phyloP scores from a whole-genome alignment of 2,329 filamentous ascomycete species.

The Xylariaceae sp. region DNA sequence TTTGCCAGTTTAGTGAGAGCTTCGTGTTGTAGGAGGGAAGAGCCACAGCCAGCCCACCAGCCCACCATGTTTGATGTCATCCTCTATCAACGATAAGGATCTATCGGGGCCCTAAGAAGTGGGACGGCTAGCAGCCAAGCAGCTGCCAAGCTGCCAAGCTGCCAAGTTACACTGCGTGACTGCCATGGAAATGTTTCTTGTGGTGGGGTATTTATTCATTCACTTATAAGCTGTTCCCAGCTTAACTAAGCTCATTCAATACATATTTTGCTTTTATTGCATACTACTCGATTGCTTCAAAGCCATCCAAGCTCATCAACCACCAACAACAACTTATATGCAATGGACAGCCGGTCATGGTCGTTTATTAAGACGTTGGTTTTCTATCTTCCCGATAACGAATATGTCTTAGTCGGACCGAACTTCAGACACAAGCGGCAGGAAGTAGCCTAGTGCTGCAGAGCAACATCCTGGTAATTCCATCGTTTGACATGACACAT shows the following conservation, averaged over 20 bases:
- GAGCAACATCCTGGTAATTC: conserved; percentile 5
- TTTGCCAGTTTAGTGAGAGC: conserved; percentile 1
- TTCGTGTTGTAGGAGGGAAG: not conserved
- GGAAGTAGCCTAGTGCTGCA: not conserved
- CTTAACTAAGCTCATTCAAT: not conserved
- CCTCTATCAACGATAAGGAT: conserved; percentile 20
- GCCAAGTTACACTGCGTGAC: not conserved
- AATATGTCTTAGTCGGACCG: not conserved
- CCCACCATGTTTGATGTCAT: conserved; percentile 22
- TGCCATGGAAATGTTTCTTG: not conserved
- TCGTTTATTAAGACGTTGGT: not conserved
- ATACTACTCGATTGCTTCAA: not conserved
- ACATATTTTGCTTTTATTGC: not conserved
- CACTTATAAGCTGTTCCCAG: not conserved
- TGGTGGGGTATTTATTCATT: not conserved
- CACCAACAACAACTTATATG: not conserved
- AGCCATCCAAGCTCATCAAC: not conserved
- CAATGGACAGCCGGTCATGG: not conserved
- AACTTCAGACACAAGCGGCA: not conserved
- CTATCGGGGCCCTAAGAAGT: conserved; percentile 10
- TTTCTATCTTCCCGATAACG: not conserved
- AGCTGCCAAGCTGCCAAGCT: too few species aligned
- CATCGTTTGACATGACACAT: not conserved
- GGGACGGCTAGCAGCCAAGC: conserved; percentile 5
- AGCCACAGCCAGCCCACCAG: not conserved